These are phyloP conservation scores for Phytophthora citricola DNA, from an alignment of 352 stramenopile species.

Conservation along the genomic window DNA sequence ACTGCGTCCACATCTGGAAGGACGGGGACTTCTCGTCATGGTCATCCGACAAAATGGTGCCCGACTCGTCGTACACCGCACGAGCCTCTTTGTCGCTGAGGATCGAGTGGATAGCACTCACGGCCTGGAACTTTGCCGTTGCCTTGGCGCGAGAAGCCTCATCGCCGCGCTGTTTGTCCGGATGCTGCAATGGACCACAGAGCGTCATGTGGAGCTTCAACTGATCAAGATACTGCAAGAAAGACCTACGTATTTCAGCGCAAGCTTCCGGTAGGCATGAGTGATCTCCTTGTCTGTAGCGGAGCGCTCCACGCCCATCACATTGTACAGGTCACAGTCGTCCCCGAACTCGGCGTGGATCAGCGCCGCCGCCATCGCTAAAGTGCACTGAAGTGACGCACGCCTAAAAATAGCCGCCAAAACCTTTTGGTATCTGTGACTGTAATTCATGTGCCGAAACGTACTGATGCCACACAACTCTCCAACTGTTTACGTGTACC, in stretches of 20 bases:
- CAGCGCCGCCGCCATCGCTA: constrained; percentile 43
- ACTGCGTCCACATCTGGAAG: constrained; percentile 83
- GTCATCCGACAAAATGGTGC: constrained; percentile 62
- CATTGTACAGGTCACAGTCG: constrained; percentile 79
- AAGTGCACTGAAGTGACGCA: neutral
- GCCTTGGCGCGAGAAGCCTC: constrained; percentile 51
- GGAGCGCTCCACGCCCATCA: constrained; percentile 64
- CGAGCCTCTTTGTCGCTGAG: constrained; percentile 79
- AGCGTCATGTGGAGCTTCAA: constrained; percentile 16
- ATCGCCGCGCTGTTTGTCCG: constrained; percentile 90
- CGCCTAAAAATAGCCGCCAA: constrained; percentile 18
- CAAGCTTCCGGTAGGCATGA: constrained; percentile 69
- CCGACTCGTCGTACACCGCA: constrained; percentile 87
- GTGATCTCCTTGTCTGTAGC: constrained; percentile 80
- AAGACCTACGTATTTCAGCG: constrained; percentile 68
- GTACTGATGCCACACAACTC: neutral
- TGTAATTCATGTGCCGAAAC: neutral
- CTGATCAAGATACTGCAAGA: constrained; percentile 9
- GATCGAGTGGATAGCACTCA: constrained; percentile 88
- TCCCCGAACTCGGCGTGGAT: constrained; percentile 70
- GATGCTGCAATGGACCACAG: constrained; percentile 61
- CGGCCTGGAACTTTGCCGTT: constrained; percentile 87
- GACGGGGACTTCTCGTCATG: constrained; percentile 57
- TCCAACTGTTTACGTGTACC: constrained; percentile 28
- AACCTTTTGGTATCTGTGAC: too few relatives aligned